Conservation (phyloP, 2,329 filamentous ascomycete species). For the Clonostachys chloroleuca region DNA sequence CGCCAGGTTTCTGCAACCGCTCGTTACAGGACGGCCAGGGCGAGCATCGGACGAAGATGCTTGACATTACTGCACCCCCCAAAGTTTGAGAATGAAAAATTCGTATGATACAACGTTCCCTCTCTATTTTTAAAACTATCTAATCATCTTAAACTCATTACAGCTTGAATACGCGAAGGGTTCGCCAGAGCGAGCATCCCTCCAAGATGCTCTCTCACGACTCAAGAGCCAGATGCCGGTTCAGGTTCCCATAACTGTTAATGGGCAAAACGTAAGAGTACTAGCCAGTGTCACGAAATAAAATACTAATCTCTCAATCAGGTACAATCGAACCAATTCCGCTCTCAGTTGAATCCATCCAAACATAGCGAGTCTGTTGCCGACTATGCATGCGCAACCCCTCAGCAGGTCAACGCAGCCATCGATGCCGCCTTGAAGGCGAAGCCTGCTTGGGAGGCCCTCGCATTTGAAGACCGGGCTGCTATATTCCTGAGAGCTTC, state of each 20-base stretch:
- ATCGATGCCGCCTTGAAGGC: slow-evolving; percentile 22
- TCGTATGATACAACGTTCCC: not conserved
- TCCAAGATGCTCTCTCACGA: not conserved
- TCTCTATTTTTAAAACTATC: not conserved
- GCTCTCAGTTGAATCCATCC: not conserved
- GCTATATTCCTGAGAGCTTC: slow-evolving; percentile 26
- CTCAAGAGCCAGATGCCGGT: not conserved
- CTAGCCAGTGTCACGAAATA: no score
- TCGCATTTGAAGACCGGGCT: slow-evolving; percentile 23
- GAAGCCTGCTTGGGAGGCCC: slow-evolving; percentile 22
- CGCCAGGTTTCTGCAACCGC: no score
- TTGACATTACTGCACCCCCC: not conserved
- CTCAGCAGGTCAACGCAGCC: not conserved
- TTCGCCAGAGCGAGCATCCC: not conserved
- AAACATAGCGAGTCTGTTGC: not conserved
- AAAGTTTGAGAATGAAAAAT: not conserved
- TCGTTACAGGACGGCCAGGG: no score
- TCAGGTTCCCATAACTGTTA: not conserved
- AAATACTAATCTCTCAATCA: no score
- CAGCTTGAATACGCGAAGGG: not conserved
- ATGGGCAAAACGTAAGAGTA: not conserved
- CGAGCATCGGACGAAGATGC: not conserved
- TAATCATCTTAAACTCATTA: not conserved
- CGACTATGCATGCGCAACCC: not conserved
- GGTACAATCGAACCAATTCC: not conserved